Conservation (phyloP, 441 rosid genomes). For the Lepidium campestre region DNA sequence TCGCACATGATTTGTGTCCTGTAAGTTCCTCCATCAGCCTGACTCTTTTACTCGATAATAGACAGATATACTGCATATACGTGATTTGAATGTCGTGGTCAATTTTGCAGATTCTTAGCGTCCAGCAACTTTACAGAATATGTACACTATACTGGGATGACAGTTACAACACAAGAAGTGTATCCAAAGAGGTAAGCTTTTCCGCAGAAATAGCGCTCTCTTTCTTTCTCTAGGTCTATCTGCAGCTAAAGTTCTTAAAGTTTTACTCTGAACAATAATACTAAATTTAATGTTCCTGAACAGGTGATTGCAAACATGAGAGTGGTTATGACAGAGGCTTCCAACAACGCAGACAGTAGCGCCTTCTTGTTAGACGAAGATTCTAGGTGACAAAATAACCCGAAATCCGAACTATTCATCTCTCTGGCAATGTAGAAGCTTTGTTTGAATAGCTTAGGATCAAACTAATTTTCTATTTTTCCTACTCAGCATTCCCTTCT, state of each 20-base stretch:
- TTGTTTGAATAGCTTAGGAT: conserved; percentile 1
- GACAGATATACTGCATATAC: background rate
- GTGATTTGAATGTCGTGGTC: background rate
- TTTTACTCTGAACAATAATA: background rate
- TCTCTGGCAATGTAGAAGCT: background rate
- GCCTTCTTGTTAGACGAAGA: conserved; percentile 95
- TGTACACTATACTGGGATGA: conserved; percentile 97
- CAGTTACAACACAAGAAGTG: conserved; percentile 97
- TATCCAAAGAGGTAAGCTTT: conserved; percentile 71
- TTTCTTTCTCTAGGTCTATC: background rate
- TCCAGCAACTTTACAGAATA: conserved; percentile 96
- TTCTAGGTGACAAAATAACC: conserved; percentile 59
- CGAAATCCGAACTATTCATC: background rate
- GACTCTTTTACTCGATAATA: background rate
- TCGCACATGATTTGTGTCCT: conserved; percentile 87
- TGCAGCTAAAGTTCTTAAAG: background rate
- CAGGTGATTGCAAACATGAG: conserved; percentile 98
- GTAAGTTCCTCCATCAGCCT: conserved; percentile 38
- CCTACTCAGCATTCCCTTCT: conserved; percentile 82
- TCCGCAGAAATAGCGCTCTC: background rate
- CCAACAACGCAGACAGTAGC: conserved; percentile 72
- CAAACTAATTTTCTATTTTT: background rate
- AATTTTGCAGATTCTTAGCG: conserved; percentile 80
- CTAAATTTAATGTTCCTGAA: conserved; percentile 8
- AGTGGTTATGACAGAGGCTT: conserved; percentile 94